Evolutionary conservation across 148 eudicot species (phyloP), one percentile per base, ranked within the genome.

Genomic region (Camellia sinensis): DNA sequence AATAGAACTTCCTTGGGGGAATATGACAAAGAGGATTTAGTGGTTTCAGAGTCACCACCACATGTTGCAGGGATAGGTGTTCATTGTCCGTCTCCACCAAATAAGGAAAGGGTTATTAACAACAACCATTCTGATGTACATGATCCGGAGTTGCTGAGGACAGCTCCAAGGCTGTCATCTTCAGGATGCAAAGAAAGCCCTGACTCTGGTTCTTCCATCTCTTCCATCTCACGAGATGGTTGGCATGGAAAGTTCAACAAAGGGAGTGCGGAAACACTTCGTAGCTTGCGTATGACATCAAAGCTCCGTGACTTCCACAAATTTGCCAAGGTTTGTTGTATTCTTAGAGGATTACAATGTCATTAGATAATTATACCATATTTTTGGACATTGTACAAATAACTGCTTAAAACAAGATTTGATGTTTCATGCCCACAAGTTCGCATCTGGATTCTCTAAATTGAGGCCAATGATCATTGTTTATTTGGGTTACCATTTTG

Each of bases 241-340:
- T 90, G 87, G 79, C 91, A 84, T 64, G 98, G 95, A 82, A 97
- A 89, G 84, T 76, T 50, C 17, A 70, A 81, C 76, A 97, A 81
- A 79, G 91, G 98, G 79, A 89, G 90, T 80, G 87, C 87, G 54
- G 99, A 96, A 73, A 86, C 95, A 75, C 88, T 88, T 46, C 92
- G 89, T 78, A 88, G 90, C 87, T 84, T 92, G 88, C 92, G 97
- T 57, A 75, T 97, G 89, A 94, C 99, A 37, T 74, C 94, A 81
- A 97, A 91, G 87, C 92, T 97, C 59, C 97, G 99, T 7, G 99
- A 97, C 86, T 92, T 97, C 85, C 94, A 92, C 82, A 94, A 89
- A 85, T 92, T 82, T 87, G 99, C 99, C 2, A 97, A 97, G 99
- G 98, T 97, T 6, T 80, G 82, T 80, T 3, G 18, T 29, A 6